These are phyloP conservation scores for Neurospora sp. DNA, from an alignment of 495 filamentous ascomycete species.

Conservation along the genomic window DNA sequence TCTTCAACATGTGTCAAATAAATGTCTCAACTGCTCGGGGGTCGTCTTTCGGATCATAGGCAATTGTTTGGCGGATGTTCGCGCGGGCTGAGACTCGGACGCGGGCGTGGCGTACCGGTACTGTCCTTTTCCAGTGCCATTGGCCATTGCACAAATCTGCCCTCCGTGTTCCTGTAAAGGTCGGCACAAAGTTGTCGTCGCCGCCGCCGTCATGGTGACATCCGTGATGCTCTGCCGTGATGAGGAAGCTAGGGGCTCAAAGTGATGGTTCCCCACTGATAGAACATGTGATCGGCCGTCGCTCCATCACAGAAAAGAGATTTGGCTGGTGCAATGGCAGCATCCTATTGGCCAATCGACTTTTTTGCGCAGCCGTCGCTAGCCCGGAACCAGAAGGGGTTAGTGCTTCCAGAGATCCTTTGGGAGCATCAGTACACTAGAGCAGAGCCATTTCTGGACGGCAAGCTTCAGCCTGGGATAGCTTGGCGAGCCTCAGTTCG, in stretches of 20 bases:
- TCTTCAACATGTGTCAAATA: not conserved
- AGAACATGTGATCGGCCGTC: slow-evolving; percentile 15
- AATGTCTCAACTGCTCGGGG: not conserved
- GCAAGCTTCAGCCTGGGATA: slow-evolving; percentile 1
- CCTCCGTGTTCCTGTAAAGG: not conserved
- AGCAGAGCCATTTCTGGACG: slow-evolving; percentile 10
- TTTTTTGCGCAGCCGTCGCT: not conserved
- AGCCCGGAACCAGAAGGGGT: slow-evolving; percentile 10
- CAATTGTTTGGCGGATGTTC: not conserved
- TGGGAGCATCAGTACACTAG: not conserved
- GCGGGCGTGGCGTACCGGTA: not conserved
- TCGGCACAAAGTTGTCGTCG: not conserved
- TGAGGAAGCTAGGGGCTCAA: not conserved
- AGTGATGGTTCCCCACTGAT: not conserved
- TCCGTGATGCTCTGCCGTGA: not conserved
- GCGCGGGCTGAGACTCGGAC: not conserved
- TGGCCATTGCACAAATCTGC: not conserved
- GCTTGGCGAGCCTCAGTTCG: slow-evolving; percentile 5
- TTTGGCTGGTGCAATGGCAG: slow-evolving; percentile 12
- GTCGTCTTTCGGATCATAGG: not conserved
- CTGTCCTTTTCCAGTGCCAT: not conserved
- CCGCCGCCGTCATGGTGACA: not conserved
- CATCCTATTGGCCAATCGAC: slow-evolving; percentile 17
- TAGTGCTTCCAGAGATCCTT: slow-evolving; percentile 7
- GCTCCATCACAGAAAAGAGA: slow-evolving; percentile 24